phyloP scores from a whole-genome alignment of 176 grass and related monocot species.

The Canna indica region DNA sequence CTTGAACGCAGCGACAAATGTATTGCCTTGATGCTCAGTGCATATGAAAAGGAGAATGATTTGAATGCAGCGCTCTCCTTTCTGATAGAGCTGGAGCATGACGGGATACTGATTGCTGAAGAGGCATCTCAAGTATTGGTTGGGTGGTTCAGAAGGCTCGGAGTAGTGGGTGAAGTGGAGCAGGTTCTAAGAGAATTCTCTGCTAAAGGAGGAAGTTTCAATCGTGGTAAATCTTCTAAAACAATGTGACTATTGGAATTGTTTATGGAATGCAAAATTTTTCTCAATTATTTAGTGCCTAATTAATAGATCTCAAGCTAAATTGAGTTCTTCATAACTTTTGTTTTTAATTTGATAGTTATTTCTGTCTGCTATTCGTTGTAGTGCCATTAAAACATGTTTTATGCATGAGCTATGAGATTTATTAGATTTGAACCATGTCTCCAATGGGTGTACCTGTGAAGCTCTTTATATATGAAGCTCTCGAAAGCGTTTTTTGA shows the following conservation, averaged over 20 bases:
- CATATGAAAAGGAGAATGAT: slow-evolving; percentile 40
- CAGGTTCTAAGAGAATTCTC: slow-evolving; percentile 38
- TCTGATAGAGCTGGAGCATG: slow-evolving; percentile 65
- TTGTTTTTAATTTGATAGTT: too few species aligned
- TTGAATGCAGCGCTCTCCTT: slow-evolving; percentile 58
- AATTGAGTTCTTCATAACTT: too few species aligned
- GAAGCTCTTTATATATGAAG: too few species aligned
- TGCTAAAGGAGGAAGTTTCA: neutral
- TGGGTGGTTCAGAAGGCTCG: slow-evolving; percentile 57
- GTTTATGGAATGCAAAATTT: too few species aligned
- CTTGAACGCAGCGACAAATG: slow-evolving; percentile 52
- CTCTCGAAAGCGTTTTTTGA: too few species aligned
- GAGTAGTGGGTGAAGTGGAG: slow-evolving; percentile 55
- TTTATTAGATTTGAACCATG: too few species aligned
- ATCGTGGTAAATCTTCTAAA: neutral
- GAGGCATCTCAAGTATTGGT: slow-evolving; percentile 47
- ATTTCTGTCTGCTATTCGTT: too few species aligned
- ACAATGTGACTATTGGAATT: neutral
- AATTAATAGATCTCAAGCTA: too few species aligned
- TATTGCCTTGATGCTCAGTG: slow-evolving; percentile 35
- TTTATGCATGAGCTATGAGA: too few species aligned
- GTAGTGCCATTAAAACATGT: too few species aligned
- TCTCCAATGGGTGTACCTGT: too few species aligned
- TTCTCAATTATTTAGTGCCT: too few species aligned
- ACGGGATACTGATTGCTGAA: slow-evolving; percentile 31